phyloP scores from a whole-genome alignment of 768 basidiomycete genomes.

The Mycena venus region DNA sequence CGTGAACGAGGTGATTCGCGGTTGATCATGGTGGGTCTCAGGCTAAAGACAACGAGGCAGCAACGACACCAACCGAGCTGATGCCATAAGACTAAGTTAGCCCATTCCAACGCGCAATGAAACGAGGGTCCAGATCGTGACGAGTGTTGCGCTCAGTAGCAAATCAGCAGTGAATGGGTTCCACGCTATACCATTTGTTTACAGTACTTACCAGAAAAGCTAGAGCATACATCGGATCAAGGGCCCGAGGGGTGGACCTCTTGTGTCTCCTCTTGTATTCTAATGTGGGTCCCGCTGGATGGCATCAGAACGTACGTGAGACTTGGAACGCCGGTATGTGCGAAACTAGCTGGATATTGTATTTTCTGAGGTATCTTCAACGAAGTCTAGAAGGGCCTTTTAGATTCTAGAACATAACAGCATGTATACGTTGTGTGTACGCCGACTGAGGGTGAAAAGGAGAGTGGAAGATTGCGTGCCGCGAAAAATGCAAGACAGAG shows the following conservation, averaged over 20 bases:
- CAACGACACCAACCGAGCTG: neutral
- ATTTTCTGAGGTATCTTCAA: too few relatives aligned
- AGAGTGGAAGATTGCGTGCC: too few relatives aligned
- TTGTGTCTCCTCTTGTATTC: too few relatives aligned
- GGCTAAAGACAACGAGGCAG: neutral
- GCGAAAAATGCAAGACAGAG: too few relatives aligned
- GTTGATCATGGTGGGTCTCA: constrained; percentile 3
- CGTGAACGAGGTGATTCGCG: constrained; percentile 23
- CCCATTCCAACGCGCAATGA: neutral
- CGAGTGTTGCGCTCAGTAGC: too few relatives aligned
- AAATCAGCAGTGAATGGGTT: neutral
- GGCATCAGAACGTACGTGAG: too few relatives aligned
- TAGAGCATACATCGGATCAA: neutral
- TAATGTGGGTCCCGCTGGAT: constrained; percentile 23
- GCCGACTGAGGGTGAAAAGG: too few relatives aligned
- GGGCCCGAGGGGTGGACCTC: neutral
- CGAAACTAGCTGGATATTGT: neutral
- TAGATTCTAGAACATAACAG: too few relatives aligned
- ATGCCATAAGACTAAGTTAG: constrained; percentile 15
- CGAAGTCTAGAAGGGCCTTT: too few relatives aligned
- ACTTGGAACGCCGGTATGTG: too few relatives aligned
- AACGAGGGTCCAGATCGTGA: neutral
- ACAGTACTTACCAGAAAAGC: neutral
- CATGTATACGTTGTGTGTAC: too few relatives aligned
- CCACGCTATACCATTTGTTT: neutral